Percentiles rank a stretch among this genome's conserved stretches.
These are phyloP conservation scores for Thielaviopsis ethacetica DNA, from an alignment of 2,329 filamentous ascomycete species.

Conservation along the genomic window DNA sequence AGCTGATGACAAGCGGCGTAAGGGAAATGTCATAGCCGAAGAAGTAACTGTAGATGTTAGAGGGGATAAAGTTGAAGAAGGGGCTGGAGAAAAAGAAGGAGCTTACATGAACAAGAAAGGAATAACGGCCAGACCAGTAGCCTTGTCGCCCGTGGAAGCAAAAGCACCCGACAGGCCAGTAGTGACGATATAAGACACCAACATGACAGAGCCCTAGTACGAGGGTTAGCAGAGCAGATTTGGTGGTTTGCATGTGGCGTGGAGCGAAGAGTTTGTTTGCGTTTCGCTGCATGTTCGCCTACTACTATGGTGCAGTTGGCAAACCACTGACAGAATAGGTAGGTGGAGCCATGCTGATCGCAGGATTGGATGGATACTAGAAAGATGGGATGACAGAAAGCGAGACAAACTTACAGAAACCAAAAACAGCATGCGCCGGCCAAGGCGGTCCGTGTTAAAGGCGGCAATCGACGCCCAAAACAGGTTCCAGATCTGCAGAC, in stretches of 20 bases:
- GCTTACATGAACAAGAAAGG: constrained; percentile 45
- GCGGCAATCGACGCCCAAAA: constrained; percentile 25
- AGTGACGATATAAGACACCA: constrained; percentile 35
- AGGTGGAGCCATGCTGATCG: too few species aligned
- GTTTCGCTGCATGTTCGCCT: too few species aligned
- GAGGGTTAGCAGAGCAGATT: too few species aligned
- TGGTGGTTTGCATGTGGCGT: too few species aligned
- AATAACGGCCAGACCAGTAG: constrained; percentile 24
- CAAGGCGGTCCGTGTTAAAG: constrained; percentile 28
- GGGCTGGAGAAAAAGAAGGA: neutral
- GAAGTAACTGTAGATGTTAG: constrained; percentile 4
- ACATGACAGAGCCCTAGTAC: constrained; percentile 22
- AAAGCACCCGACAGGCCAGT: constrained; percentile 23
- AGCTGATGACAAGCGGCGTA: constrained; percentile 26
- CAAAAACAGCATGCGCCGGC: constrained; percentile 33
- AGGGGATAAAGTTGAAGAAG: neutral
- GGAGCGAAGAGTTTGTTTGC: too few species aligned
- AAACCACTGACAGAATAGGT: too few species aligned
- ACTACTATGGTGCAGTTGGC: too few species aligned
- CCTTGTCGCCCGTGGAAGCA: constrained; percentile 22
- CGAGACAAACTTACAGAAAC: constrained; percentile 30
- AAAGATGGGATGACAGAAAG: too few species aligned
- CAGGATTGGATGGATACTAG: too few species aligned
- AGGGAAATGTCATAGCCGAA: constrained; percentile 14
- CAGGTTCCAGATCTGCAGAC: constrained; percentile 22